Conservation (phyloP, 2,329 filamentous ascomycete species). For the Tricladium varicosporioides region DNA sequence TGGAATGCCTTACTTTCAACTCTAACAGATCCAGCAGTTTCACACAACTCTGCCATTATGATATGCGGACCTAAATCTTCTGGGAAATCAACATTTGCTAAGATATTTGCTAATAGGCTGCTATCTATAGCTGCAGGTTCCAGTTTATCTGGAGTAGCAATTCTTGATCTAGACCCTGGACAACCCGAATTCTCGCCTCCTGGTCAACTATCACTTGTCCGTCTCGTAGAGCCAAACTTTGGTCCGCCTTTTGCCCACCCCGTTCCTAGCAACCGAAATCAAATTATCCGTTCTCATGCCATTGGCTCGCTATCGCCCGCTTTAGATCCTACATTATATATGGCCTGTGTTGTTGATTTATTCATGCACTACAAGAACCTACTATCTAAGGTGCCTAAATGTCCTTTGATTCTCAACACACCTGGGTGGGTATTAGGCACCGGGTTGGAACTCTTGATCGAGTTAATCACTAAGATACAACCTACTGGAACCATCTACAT, state of each 20-base stretch:
- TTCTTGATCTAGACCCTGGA: slow-evolving; percentile 72
- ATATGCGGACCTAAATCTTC: slow-evolving; percentile 70
- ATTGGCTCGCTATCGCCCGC: slow-evolving; percentile 64
- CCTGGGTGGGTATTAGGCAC: slow-evolving; percentile 73
- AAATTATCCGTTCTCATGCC: slow-evolving; percentile 60
- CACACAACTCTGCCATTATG: slow-evolving; percentile 45
- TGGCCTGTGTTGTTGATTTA: slow-evolving; percentile 62
- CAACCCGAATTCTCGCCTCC: slow-evolving; percentile 73
- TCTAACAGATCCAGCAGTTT: slow-evolving; percentile 34
- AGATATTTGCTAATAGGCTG: slow-evolving; percentile 63
- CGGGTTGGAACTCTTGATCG: slow-evolving; percentile 61
- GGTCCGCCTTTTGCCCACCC: slow-evolving; percentile 66
- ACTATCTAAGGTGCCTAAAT: slow-evolving; percentile 38
- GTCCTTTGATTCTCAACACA: slow-evolving; percentile 69
- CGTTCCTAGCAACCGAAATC: slow-evolving; percentile 33
- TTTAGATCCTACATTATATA: slow-evolving; percentile 65
- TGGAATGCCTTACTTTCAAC: slow-evolving; percentile 50
- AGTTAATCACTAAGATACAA: slow-evolving; percentile 51
- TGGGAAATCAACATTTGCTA: slow-evolving; percentile 74
- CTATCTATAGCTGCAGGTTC: slow-evolving; percentile 36
- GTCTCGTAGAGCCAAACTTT: slow-evolving; percentile 59
- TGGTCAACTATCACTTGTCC: slow-evolving; percentile 67
- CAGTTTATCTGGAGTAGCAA: slow-evolving; percentile 42
- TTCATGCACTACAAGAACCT: slow-evolving; percentile 53
- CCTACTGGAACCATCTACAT: slow-evolving; percentile 67